A percentile compares a stretch with the other conserved stretches of the same genome.
These are phyloP conservation scores for Fusarium brachygibbosum DNA, from an alignment of 2,329 filamentous ascomycete species.

Conservation along the genomic window DNA sequence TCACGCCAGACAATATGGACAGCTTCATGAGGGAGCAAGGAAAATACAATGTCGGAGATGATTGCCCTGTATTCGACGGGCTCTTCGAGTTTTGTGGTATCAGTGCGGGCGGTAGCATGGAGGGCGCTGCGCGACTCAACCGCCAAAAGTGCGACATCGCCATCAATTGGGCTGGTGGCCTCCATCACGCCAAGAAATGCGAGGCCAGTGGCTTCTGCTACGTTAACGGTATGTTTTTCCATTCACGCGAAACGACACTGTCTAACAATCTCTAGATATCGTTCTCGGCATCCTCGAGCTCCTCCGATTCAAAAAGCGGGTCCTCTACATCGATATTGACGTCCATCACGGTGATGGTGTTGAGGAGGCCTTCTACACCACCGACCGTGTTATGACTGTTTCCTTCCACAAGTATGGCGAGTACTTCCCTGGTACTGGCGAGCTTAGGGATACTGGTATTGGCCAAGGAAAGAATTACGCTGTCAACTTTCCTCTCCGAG, in stretches of 20 bases:
- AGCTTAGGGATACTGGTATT: slow-evolving; percentile 86
- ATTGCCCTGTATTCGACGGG: slow-evolving; percentile 97
- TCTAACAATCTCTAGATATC: slow-evolving; percentile 74
- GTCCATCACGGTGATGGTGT: slow-evolving; percentile 95
- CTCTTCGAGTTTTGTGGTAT: slow-evolving; percentile 97
- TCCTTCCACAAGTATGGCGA: slow-evolving; percentile 98
- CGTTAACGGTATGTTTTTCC: slow-evolving; percentile 79
- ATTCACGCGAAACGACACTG: background rate
- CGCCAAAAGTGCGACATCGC: slow-evolving; percentile 95
- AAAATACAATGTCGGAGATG: slow-evolving; percentile 95
- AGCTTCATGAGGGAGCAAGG: slow-evolving; percentile 89
- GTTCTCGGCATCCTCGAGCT: slow-evolving; percentile 95
- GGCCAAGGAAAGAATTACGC: slow-evolving; percentile 91
- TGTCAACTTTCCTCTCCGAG: slow-evolving; percentile 90
- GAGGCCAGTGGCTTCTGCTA: slow-evolving; percentile 99
- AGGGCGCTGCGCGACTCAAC: slow-evolving; percentile 90
- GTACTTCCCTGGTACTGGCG: slow-evolving; percentile 94
- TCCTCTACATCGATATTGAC: slow-evolving; percentile 98
- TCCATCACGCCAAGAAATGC: slow-evolving; percentile 97
- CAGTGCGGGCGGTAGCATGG: slow-evolving; percentile 93
- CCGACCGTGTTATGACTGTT: slow-evolving; percentile 91
- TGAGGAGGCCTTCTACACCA: slow-evolving; percentile 93
- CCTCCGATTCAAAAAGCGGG: slow-evolving; percentile 88
- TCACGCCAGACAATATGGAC: slow-evolving; percentile 99
- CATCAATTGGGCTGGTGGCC: slow-evolving; percentile 96